Base-by-base conservation (phyloP, 306 rosid genomes). In the Acacia confusa region DNA sequence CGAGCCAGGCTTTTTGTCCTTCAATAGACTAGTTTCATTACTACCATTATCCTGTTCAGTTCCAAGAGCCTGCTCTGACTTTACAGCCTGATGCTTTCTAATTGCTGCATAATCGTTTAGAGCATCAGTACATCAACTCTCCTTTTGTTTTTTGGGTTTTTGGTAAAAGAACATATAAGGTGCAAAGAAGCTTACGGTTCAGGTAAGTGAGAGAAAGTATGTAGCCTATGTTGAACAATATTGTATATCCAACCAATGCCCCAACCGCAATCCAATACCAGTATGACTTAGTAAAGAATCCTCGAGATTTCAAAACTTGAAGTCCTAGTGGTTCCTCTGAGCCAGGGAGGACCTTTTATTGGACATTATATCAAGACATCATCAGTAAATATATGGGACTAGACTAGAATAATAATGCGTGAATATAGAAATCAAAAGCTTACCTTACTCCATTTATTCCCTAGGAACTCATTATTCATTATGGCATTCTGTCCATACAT, bases 401-500 rank as follows among this genome's bases (percentile, higher is more conserved):
- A 65, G 58, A 48, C 67, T 24, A 44, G 50, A n/a, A 41, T 3
- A 70, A 66, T 32, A 75, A 64, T 70, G 72, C 22, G 70, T 36
- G 77, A 3, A 61, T 10, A 55, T 47, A 60, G 19, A 32, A 69
- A n/a, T 78, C 8, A 75, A 71, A 19, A 58, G 76, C 86, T 55
- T 66, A 82, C 89, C 68, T 86, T 79, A 68, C 82, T 72, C 89
- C 86, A 86, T 12, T 64, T 72, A 44, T 79, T 86, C 25, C 89
- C 89, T 0, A 70, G 78, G 64, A 86, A 83, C 80, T 82, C 89
- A 61, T 86, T 86, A 72, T 80, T 86, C 48, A 79, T 66, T 9
- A 86, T 11, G 71, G 86, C 89, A 76, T 79, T 86, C 14, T 72
- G 84, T 72, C 75, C 89, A 86, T 86, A 83, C 84, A 86, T 83